phyloP scores from a whole-genome alignment of 164 flowering plant species.

The Stephania cephalantha region DNA sequence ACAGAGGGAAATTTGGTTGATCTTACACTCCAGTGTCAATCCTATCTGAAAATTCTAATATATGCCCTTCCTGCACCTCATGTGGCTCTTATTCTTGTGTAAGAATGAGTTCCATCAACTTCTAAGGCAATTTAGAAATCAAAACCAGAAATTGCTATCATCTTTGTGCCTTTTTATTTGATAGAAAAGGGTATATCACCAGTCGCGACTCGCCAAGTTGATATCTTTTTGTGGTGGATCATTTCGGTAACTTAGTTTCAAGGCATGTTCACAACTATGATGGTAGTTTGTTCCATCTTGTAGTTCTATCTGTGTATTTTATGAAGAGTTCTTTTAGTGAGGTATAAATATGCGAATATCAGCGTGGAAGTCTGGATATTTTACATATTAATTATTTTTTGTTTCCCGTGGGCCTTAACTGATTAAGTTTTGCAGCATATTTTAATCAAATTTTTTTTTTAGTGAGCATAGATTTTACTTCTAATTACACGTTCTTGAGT shows the following conservation, averaged over 20 bases:
- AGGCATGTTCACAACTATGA: background rate
- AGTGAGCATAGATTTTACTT: background rate
- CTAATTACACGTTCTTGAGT: background rate
- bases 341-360: background rate
- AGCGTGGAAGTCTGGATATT: background rate
- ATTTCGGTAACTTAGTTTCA: background rate
- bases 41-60: background rate
- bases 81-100: background rate
- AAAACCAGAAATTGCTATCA: background rate
- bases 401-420: background rate
- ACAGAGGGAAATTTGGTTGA: background rate
- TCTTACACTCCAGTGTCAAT: background rate
- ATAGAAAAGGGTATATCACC: too few species aligned
- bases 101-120: background rate
- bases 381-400: background rate
- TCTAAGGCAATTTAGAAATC: too few species aligned
- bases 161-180: background rate
- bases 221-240: background rate
- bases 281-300: background rate
- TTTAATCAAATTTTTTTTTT: background rate
- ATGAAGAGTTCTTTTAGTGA: background rate
- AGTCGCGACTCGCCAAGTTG: too few species aligned
- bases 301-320: too few species aligned
- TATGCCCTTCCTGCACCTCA: background rate
- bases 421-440: background rate